phyloP scores from a whole-genome alignment of 2,329 filamentous ascomycete genomes.

The Coniochaeta prunicola region DNA sequence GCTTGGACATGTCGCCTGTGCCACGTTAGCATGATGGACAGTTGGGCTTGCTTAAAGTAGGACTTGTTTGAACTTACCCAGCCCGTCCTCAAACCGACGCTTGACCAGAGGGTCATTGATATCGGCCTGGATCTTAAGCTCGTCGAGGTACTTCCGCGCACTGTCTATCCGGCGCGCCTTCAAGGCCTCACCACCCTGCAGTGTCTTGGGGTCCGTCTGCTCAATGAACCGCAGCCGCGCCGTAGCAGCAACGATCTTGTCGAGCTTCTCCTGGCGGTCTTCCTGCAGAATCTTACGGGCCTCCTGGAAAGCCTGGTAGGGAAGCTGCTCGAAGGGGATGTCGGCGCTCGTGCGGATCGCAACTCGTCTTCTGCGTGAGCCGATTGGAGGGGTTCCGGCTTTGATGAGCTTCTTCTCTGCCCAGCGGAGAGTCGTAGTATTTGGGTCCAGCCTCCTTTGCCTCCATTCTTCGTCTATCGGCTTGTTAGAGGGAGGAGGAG shows the following conservation, averaged over 20 bases:
- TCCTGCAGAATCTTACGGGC: constrained; percentile 74
- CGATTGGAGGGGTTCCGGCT: constrained; percentile 64
- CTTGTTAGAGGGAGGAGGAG: constrained; percentile 8
- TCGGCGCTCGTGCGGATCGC: constrained; percentile 58
- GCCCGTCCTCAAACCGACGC: constrained; percentile 85
- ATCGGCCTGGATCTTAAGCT: constrained; percentile 82
- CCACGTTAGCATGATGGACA: constrained; percentile 8
- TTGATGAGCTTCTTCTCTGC: constrained; percentile 63
- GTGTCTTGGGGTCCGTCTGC: constrained; percentile 45
- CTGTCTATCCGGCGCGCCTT: constrained; percentile 62
- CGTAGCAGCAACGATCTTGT: constrained; percentile 60
- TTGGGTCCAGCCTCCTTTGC: constrained; percentile 51
- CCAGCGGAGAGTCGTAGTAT: constrained; percentile 55
- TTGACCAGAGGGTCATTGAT: constrained; percentile 94
- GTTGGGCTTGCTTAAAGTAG: constrained; percentile 6
- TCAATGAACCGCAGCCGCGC: constrained; percentile 62
- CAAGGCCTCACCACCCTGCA: constrained; percentile 54
- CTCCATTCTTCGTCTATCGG: constrained; percentile 18
- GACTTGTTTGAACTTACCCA: constrained; percentile 52
- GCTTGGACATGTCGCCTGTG: constrained; percentile 87
- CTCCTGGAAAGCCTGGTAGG: constrained; percentile 97
- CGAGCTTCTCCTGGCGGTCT: constrained; percentile 76
- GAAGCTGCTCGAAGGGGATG: constrained; percentile 85
- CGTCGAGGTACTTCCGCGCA: constrained; percentile 65
- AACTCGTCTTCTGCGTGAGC: constrained; percentile 75